Evolutionary conservation across 176 grass and related monocot genomes (phyloP), one percentile per base, ranked within the genome.

Genomic region (Eragrostis nindensis): DNA sequence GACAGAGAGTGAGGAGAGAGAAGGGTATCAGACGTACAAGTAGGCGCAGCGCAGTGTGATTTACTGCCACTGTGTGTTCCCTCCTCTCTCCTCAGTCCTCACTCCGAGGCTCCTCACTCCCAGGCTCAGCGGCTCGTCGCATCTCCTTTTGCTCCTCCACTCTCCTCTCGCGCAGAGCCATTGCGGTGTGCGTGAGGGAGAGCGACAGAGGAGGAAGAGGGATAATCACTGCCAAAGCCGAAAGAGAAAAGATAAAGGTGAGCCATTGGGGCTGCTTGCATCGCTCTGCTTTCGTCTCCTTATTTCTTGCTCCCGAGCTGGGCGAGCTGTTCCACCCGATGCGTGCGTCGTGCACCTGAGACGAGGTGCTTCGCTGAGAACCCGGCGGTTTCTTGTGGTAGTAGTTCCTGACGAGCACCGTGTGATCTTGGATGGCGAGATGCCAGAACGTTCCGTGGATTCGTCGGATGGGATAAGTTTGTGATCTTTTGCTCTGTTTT

Each of bases 21-120:
- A 60, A 64, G 75, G 86, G 79, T 25, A 66, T 70, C 75, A 29
- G 39, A 30, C 48, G 84, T 75, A 75, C 38, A 64, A 82, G 65
- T 71, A 72, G 69, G n/a, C n/a, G 70, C 19, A 72, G 71, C n/a
- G 60, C 64, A 53, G 53, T 88, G 84, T 61, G 76, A 68, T 90
- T 91, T 80, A 89, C 88, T 81, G 68, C 80, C 74, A 76, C 87
- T 49, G 45, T 49, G 45, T 82, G 86, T 83, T 70, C 48, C 67
- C 60, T 21, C 14, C 18, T 46, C 52, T 27, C 68, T 13, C 16
- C 52, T 19, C 36, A 16, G 13, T 64, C 62, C 62, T 36, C 60
- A 3, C 15, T 40, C 42, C 32, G 2, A 36, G 32, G 32, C n/a
- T n/a, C n/a, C n/a, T n/a, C n/a, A n/a, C 7, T 71, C 66, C 39